Percentiles rank a stretch among this genome's conserved stretches.
Conservation (phyloP, 2,329 filamentous ascomycete genomes). For the Macroventuria anomochaeta region DNA sequence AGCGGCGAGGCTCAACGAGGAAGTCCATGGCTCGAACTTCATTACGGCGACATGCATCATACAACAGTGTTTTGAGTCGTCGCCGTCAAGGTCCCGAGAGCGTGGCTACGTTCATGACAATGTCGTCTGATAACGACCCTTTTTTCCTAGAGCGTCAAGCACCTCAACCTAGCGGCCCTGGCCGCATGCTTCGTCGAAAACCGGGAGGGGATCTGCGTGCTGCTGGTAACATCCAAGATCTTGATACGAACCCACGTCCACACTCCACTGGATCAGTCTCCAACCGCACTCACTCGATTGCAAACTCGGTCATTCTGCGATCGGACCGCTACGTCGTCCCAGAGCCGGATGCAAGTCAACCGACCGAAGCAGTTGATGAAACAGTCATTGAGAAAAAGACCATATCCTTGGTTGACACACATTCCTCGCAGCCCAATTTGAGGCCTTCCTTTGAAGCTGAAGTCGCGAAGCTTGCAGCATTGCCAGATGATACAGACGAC, state of each 20-base stretch:
- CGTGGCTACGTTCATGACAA: slow-evolving; percentile 61
- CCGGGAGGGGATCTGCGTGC: slow-evolving; percentile 58
- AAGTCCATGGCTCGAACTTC: slow-evolving; percentile 46
- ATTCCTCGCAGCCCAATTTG: slow-evolving; percentile 62
- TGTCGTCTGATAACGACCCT: slow-evolving; percentile 52
- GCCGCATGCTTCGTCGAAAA: slow-evolving; percentile 53
- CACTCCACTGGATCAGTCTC: slow-evolving; percentile 58
- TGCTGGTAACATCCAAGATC: slow-evolving; percentile 55
- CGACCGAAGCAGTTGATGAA: slow-evolving; percentile 17
- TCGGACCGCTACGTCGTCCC: slow-evolving; percentile 39
- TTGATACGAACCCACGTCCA: slow-evolving; percentile 51
- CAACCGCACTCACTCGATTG: slow-evolving; percentile 51
- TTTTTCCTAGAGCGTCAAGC: slow-evolving; percentile 47
- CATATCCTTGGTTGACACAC: slow-evolving; percentile 56
- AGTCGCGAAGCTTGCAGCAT: slow-evolving; percentile 82
- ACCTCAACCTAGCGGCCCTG: slow-evolving; percentile 29
- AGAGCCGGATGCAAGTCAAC: slow-evolving; percentile 16
- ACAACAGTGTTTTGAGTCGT: slow-evolving; percentile 62
- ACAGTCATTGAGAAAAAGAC: slow-evolving; percentile 33
- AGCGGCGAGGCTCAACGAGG: slow-evolving; percentile 39
- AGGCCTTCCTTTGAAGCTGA: slow-evolving; percentile 84
- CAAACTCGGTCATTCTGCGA: slow-evolving; percentile 47
- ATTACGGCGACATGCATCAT: slow-evolving; percentile 65
- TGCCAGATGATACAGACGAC: slow-evolving; percentile 80
- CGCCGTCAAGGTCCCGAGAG: slow-evolving; percentile 62